A percentile compares a stretch with the other conserved stretches of the same genome.
phyloP scores from a whole-genome alignment of 177 flowering plant genomes.

The Tripterygium wilfordii region DNA sequence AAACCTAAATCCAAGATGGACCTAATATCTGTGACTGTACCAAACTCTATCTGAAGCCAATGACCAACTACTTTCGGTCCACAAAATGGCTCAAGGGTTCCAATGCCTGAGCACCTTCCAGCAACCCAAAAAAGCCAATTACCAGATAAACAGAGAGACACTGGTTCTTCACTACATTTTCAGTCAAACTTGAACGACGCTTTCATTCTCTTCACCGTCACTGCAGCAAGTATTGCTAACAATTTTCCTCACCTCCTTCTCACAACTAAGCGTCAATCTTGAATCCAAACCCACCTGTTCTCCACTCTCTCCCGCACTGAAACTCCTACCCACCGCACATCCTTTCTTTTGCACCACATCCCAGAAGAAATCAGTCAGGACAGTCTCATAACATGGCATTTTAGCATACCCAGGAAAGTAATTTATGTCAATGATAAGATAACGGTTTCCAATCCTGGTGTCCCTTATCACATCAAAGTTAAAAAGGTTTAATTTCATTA shows the following conservation, averaged over 20 bases:
- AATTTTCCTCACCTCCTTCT: conserved; percentile 26
- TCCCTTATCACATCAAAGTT: conserved; percentile 95
- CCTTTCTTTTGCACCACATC: conserved; percentile 34
- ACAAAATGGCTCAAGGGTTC: conserved; percentile 4
- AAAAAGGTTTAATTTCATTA: conserved; percentile 56
- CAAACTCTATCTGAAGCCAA: conserved; percentile 15
- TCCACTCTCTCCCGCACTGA: conserved; percentile 7
- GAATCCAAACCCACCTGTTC: conserved; percentile 4
- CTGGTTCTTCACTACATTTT: neutral
- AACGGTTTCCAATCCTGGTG: conserved; percentile 53
- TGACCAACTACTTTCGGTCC: conserved; percentile 5
- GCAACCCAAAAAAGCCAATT: conserved; percentile 7
- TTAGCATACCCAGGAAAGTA: conserved; percentile 95
- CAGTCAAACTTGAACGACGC: conserved; percentile 20
- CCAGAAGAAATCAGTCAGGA: conserved; percentile 75
- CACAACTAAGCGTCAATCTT: conserved; percentile 7
- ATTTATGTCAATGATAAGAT: conserved; percentile 82
- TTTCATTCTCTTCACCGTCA: conserved; percentile 37
- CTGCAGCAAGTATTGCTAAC: conserved; percentile 21
- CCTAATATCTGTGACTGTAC: conserved; percentile 33
- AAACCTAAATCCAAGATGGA: conserved; percentile 21
- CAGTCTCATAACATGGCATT: conserved; percentile 81
- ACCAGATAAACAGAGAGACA: conserved; percentile 4
- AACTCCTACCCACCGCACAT: neutral
- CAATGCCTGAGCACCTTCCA: conserved; percentile 5